phyloP scores from a whole-genome alignment of 1,284 basidiomycete genomes.

The Tremellales sp. region DNA sequence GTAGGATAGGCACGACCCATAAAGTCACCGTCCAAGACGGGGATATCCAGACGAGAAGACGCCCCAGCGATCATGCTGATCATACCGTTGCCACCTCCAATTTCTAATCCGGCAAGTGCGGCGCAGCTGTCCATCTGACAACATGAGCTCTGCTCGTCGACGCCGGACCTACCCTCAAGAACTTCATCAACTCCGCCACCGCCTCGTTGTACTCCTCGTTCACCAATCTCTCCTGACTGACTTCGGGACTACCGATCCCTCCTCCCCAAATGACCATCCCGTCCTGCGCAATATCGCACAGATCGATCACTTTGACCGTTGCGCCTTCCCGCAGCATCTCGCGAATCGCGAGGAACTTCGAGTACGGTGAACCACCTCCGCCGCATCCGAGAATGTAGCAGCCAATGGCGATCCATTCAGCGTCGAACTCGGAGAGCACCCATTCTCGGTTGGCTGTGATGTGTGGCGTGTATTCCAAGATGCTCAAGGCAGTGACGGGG shows the following conservation, averaged over 20 bases:
- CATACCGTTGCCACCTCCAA: slow-evolving; percentile 60
- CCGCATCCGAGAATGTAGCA: slow-evolving; percentile 42
- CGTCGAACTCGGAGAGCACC: slow-evolving; percentile 36
- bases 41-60: slow-evolving; percentile 32
- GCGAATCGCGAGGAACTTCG: slow-evolving; percentile 22
- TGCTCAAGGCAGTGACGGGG: slow-evolving; percentile 31
- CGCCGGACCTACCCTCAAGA: slow-evolving; percentile 5
- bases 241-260: slow-evolving; percentile 56
- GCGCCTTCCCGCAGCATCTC: slow-evolving; percentile 32
- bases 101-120: slow-evolving; percentile 25
- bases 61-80: slow-evolving; percentile 54
- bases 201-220: slow-evolving; percentile 19
- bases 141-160: background rate
- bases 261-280: slow-evolving; percentile 36
- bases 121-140: slow-evolving; percentile 10
- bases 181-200: slow-evolving; percentile 13
- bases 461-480: slow-evolving; percentile 27
- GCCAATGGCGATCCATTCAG: slow-evolving; percentile 39
- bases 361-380: slow-evolving; percentile 35
- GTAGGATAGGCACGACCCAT: slow-evolving; percentile 33
- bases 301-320: slow-evolving; percentile 30
- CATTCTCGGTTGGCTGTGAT: slow-evolving; percentile 40
- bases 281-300: slow-evolving; percentile 15
- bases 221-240: slow-evolving; percentile 12
- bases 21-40: slow-evolving; percentile 53